Base-by-base conservation (phyloP, 192 early-diverging fungal species). In the Coemansia sp. region DNA sequence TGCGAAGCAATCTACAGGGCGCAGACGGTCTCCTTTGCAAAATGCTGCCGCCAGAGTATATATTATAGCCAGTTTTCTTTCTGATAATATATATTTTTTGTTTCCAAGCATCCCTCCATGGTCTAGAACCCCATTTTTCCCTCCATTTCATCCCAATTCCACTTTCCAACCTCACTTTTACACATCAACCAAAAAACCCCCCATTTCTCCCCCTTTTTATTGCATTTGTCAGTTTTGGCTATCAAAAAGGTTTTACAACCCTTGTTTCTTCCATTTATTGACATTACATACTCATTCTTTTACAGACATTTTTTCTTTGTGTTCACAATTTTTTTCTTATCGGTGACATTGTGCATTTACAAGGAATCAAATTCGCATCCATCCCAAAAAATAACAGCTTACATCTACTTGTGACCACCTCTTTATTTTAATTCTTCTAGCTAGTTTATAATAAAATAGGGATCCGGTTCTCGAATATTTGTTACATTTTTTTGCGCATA, bases 11-110 rank as follows among this genome's bases (percentile, higher is more conserved):
- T 50, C 49, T 22, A 50, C 20, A 50, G 16, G 36, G 36, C 10
- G 36, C 36, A 38, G 36, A 38, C 10, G 36, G 36, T 38, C 36
- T 38, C 5, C 36, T 38, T 38, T 38, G 10, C 36, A 38, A 38
- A 38, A 7, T 7, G 36, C 10, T 38, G 36, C n/a, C n/a, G 10
- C 36, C 49, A 51, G 22, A 25, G 49, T 51, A 51, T 51, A 51
- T 51, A 51, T 51, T 51, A 38, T 59, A n/a, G 45, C 42, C 18
- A 18, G 17, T 65, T 56, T 42, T 48, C 32, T 22, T 56, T n/a
- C 38, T 33, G 28, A 32, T 55, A 16, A 33, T 57, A 45, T 10
- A 66, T 38, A 66, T 66, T 38, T 31, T 25, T 50, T 22, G 5
- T 22, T 50, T 50, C 20, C 5, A 50, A 50, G 17, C 7, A n/a